Evolutionary conservation across 2,329 filamentous ascomycete species (phyloP).

Genomic region (Fusarium sp.): DNA sequence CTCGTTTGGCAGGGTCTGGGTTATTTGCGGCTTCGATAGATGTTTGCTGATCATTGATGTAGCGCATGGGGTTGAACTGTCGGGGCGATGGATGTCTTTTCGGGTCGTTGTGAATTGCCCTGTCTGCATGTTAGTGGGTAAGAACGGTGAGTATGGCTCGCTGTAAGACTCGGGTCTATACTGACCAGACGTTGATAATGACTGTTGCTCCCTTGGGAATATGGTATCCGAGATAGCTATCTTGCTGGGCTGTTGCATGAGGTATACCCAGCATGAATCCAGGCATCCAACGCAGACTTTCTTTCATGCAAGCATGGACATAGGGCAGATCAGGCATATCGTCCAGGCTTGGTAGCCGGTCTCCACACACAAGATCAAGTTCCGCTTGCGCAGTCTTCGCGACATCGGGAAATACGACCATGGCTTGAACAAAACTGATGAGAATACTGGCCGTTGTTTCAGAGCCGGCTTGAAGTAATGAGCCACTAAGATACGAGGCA

Average conservation of each 20-base stretch:
- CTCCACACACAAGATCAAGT: neutral
- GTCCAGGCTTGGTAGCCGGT: rapidly evolving
- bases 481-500: neutral
- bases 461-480: neutral
- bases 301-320: neutral
- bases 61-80: neutral
- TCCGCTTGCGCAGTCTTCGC: neutral
- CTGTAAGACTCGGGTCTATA: too few species aligned
- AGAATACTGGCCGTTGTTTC: neutral
- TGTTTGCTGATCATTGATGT: neutral
- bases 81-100: neutral
- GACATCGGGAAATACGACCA: neutral
- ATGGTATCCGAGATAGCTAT: neutral
- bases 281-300: neutral
- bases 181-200: neutral
- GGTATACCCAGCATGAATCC: neutral
- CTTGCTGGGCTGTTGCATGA: neutral
- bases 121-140: rapidly evolving
- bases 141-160: too few species aligned
- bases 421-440: neutral
- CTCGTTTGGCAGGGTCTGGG: neutral
- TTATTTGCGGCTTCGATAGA: neutral
- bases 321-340: neutral
- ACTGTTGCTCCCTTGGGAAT: neutral
- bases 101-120: neutral